Conservation (phyloP, 2,329 filamentous ascomycete genomes). For the Colletotrichum tabaci region DNA sequence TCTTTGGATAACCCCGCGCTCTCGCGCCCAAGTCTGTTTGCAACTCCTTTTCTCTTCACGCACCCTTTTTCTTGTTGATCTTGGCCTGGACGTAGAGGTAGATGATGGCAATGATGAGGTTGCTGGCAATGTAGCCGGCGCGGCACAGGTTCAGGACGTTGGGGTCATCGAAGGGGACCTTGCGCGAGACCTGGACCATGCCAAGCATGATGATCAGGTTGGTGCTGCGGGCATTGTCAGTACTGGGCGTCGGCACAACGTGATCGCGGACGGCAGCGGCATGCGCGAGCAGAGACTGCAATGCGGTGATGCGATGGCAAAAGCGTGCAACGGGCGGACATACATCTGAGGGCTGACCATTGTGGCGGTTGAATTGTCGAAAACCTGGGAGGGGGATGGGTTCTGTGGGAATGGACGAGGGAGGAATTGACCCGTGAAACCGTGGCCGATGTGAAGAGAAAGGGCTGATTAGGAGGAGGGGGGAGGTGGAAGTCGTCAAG, state of each 20-base stretch:
- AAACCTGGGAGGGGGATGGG: neutral
- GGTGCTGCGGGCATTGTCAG: conserved; percentile 70
- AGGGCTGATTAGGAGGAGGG: neutral
- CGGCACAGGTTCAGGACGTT: conserved; percentile 70
- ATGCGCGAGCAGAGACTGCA: conserved; percentile 4
- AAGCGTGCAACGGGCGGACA: conserved; percentile 17
- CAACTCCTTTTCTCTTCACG: neutral
- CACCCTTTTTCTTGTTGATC: conserved; percentile 99
- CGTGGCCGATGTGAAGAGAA: conserved; percentile 15
- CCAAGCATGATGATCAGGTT: conserved; percentile 95
- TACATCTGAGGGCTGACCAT: conserved; percentile 50
- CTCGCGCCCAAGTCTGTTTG: too few relatives aligned
- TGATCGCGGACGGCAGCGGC: neutral
- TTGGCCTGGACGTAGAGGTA: conserved; percentile 88
- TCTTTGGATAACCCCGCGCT: neutral
- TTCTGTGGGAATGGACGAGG: neutral
- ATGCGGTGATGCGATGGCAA: conserved; percentile 3
- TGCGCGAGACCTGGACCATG: conserved; percentile 99
- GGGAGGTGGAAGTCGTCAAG: neutral
- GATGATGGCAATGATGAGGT: conserved; percentile 86
- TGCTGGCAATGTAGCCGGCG: conserved; percentile 70
- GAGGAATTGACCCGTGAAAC: neutral
- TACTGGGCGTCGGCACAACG: neutral
- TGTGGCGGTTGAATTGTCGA: conserved; percentile 40
- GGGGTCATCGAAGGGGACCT: conserved; percentile 92